Evolutionary conservation across 139 green algal genomes (phyloP).

Genomic region (Closterium sp.): DNA sequence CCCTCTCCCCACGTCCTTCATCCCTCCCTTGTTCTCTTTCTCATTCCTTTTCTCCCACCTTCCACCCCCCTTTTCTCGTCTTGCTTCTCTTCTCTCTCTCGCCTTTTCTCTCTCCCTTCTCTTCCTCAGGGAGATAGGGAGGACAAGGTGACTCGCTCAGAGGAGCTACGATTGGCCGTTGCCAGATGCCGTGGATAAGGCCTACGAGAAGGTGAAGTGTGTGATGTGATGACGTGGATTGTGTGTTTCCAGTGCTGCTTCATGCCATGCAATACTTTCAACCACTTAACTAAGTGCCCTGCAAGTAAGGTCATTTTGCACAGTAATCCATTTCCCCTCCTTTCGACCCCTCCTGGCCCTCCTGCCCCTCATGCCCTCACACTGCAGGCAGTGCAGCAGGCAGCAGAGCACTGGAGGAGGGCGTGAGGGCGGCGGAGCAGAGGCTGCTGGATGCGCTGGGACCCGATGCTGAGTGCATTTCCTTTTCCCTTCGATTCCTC

Average conservation of each 20-base stretch:
- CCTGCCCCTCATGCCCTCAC: not conserved
- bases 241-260: no score
- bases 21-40: not conserved
- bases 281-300: no score
- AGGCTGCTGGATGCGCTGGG: not conserved
- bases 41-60: not conserved
- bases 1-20: not conserved
- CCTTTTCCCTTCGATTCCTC: not conserved
- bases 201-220: slow-evolving; percentile 25
- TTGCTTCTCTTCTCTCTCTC: not conserved
- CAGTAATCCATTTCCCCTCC: not conserved
- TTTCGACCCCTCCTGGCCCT: not conserved
- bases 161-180: not conserved
- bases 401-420: slow-evolving; percentile 4
- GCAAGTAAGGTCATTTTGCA: not conserved
- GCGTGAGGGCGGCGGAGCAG: not conserved
- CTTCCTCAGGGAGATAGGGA: slow-evolving; percentile 9
- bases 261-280: not conserved
- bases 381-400: slow-evolving; percentile 1
- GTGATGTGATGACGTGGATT: not conserved
- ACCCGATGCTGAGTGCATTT: not conserved
- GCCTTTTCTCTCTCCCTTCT: not conserved
- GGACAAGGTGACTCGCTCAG: slow-evolving; percentile 5
- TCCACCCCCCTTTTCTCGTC: not conserved
- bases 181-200: slow-evolving; percentile 18